Base-by-base conservation (phyloP, 2,329 filamentous ascomycete genomes). In the Penicillium hordei region DNA sequence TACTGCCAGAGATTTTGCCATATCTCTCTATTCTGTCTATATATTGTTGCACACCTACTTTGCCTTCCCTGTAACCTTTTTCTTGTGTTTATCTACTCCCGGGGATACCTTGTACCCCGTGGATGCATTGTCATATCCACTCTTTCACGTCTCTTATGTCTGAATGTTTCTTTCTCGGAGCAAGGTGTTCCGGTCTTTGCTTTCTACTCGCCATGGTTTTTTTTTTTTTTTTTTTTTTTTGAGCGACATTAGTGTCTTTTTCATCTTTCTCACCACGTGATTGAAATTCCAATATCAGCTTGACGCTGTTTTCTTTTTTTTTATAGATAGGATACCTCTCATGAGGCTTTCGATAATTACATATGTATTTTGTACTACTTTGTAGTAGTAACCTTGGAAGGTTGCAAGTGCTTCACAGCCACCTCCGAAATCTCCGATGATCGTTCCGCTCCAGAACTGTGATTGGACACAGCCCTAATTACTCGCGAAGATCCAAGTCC, bases 111-210 rank as follows among this genome's bases (percentile, higher is more conserved):
- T 42, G 36, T 48, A 55, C 59, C 60, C 52, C 53, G 56, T 54
- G 64, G 58, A 60, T 59, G 54, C 64, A 58, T 57, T 55, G 50
- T 34, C 60, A 62, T 61, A 54, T 52, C 54, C 59, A 58, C 60
- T 60, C 45, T 27, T 56, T 65, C 46, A 61, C 61, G 64, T 67
- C 64, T 65, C 65, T 67, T 68, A 66, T 68, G 64, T 61, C 61
- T 51, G 59, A 58, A 55, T 52, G 48, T 50, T 61, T 48, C 19
- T 54, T 58, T 58, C 48, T 44, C 52, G 62, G 60, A 63, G 60
- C 60, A 56, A 45, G 60, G 61, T 63, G 59, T 64, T 62, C 52
- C 58, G 58, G 60, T 60, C 44, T 56, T 36, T 56, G 36, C 42
- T 38, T 29, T 51, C 44, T 42, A 10, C 13, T 31, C 1, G n/a